Evolutionary conservation across 2,329 filamentous ascomycete genomes (phyloP), one percentile per base, ranked within the genome.

Genomic region (Epichloe glyceriae): DNA sequence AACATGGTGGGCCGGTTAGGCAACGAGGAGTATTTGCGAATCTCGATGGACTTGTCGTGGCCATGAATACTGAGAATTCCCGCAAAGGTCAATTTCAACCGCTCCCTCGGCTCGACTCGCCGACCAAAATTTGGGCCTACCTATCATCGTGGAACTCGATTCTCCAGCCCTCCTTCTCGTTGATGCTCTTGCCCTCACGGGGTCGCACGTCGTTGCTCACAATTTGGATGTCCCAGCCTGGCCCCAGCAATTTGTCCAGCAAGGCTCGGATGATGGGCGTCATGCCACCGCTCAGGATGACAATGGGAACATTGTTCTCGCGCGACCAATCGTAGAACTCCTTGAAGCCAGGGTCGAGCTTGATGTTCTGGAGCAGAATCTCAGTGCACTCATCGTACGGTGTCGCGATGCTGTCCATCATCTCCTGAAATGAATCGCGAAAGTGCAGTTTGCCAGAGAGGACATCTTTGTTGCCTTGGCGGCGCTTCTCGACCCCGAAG

Each of bases 21-120:
- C 42, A 95, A 74, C 26, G 80, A 74, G 2, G 85, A 83, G 69
- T 97, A 97, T 48, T 88, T 88, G 57, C 87, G 82, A 61, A 98
- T 88, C 64, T 93, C 88, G 50, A 91, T 74, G 26, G 85, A 90
- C 79, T 98, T 98, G 75, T 98, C 91, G 65, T 98, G 93, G n/a
- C 93, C 93, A 61, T 94, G 94, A 52, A 83, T 77, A 63, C 85
- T 87, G 55, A 30, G 39, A 11, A 37, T 47, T 17, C 14, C n/a
- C 6, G 22, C 22, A 20, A 14, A 6, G 12, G n/a, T 26, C 11
- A n/a, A 8, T 19, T 17, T 26, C 43, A 45, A 33, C 20, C n/a
- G 14, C 22, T 30, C 20, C 42, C 42, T 30, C 5, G 22, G 30
- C 30, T 14, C 42, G 8, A 30, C 6, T 34, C 10, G 10, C 5